Base-by-base conservation (phyloP, 176 grass and related monocot species). In the Bolboschoenus planiculmis region DNA sequence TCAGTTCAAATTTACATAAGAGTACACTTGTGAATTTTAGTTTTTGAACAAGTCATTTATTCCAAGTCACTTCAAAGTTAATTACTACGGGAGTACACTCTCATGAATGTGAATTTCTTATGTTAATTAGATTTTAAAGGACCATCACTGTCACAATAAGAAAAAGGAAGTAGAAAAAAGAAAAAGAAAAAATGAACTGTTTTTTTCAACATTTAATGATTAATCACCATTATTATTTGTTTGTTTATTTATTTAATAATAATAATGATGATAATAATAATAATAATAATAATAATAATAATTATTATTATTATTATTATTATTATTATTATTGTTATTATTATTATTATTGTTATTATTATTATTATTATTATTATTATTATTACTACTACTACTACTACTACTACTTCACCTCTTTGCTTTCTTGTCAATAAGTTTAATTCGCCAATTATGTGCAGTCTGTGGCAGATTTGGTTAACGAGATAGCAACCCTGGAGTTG, bases 401-500 rank as follows among this genome's bases (percentile, higher is more conserved):
- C n/a, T n/a, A n/a, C n/a, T n/a, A n/a, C n/a, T n/a, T n/a, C n/a
- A n/a, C n/a, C 24, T 76, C 4, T 30, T 29, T 76, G 4, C 4
- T 76, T 50, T 30, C 72, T 51, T 76, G 13, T 61, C 20, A 61
- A 15, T 27, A 81, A 81, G 20, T 81, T 42, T 20, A 26, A 61
- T 81, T 42, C 14, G 15, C n/a, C n/a, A n/a, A n/a, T 78, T 81
- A 27, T 56, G 71, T 73, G 35, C 87, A 94, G 92, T 85, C 85
- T 16, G 83, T 86, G 73, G 80, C 80, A 36, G 92, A 94, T 39
- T 88, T 98, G 70, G 82, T 90, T 11, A 85, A 84, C 75, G 92
- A 98, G 87, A 95, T 98, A 85, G 88, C 95, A 26, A 83, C 80
- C 59, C 86, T 98, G 76, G 95, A 98, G 74, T 80, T 95, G 53